These are phyloP conservation scores for Alternaria infectoria DNA, from an alignment of 2,329 filamentous ascomycete species.

Conservation along the genomic window DNA sequence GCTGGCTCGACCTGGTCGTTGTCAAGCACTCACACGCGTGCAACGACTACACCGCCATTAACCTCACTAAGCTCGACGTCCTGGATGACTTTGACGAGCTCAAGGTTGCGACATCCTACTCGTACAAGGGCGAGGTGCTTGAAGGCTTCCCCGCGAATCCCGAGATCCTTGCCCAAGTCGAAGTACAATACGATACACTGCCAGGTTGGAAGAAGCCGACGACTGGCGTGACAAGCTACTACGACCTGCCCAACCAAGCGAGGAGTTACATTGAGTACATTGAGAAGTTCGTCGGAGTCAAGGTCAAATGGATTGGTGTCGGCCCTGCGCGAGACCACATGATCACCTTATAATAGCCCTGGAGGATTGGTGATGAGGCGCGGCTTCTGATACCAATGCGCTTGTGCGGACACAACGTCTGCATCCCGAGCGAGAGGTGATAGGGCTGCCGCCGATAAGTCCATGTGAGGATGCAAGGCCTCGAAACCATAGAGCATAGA, in stretches of 20 bases:
- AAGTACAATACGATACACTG: conserved; percentile 72
- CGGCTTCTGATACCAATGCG: neutral
- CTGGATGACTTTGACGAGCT: conserved; percentile 76
- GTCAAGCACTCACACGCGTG: conserved; percentile 69
- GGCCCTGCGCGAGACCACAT: conserved; percentile 70
- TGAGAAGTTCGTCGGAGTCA: conserved; percentile 69
- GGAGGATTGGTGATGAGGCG: neutral
- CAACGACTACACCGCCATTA: conserved; percentile 71
- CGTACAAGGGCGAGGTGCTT: conserved; percentile 61
- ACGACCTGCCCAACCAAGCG: conserved; percentile 69
- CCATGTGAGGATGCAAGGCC: neutral
- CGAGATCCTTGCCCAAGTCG: conserved; percentile 62
- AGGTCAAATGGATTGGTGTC: conserved; percentile 70
- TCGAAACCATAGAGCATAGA: conserved; percentile 12
- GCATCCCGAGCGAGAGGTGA: neutral
- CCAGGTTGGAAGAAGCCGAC: conserved; percentile 73
- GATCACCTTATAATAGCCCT: conserved; percentile 58
- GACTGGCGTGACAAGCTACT: conserved; percentile 64
- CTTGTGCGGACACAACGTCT: neutral
- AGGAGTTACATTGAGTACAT: conserved; percentile 71
- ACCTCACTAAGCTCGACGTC: conserved; percentile 72
- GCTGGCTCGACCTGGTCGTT: conserved; percentile 72
- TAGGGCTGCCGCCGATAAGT: neutral
- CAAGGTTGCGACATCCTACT: conserved; percentile 76
- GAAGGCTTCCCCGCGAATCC: conserved; percentile 71